Evolutionary conservation across 805 yeast genomes (phyloP).

Genomic region (Scheffersomyces amazonensis): DNA sequence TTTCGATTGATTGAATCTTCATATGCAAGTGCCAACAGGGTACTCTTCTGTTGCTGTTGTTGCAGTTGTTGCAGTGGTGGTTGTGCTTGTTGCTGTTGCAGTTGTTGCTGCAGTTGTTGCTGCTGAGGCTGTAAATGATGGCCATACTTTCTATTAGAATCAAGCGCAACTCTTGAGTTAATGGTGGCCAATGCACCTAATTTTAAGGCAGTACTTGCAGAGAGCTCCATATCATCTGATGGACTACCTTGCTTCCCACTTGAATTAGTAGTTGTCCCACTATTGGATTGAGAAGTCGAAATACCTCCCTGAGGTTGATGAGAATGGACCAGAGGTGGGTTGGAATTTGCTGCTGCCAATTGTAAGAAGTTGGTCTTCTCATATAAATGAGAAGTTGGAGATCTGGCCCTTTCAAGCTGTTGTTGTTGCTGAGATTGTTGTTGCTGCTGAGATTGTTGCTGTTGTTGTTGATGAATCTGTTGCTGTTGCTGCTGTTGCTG

Average conservation of each 20-base stretch:
- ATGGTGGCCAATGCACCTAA: constrained; percentile 67
- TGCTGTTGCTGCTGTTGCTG: constrained; percentile 3
- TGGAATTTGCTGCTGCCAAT: constrained; percentile 24
- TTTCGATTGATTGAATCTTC: constrained; percentile 37
- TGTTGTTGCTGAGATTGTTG: constrained; percentile 8
- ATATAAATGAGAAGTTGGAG: constrained; percentile 40
- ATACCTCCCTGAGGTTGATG: background rate
- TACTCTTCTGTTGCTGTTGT: constrained; percentile 12
- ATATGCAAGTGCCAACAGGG: constrained; percentile 10
- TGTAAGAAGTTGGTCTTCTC: constrained; percentile 45
- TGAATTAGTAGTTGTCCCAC: constrained; percentile 7
- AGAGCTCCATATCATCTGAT: constrained; percentile 19
- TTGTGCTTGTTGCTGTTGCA: constrained; percentile 6
- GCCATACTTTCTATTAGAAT: constrained; percentile 32
- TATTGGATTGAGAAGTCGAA: background rate
- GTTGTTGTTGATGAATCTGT: constrained; percentile 4
- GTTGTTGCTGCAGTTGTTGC: constrained; percentile 1
- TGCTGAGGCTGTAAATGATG: constrained; percentile 8
- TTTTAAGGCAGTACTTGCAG: constrained; percentile 48
- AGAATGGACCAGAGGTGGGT: constrained; percentile 7
- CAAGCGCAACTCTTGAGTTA: constrained; percentile 51
- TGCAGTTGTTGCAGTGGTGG: constrained; percentile 12
- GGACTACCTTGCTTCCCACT: constrained; percentile 17
- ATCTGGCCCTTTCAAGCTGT: constrained; percentile 30
- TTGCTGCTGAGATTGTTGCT: constrained; percentile 1